Conservation (phyloP, 176 grass and related monocot genomes). For the Aegilops longissima region DNA sequence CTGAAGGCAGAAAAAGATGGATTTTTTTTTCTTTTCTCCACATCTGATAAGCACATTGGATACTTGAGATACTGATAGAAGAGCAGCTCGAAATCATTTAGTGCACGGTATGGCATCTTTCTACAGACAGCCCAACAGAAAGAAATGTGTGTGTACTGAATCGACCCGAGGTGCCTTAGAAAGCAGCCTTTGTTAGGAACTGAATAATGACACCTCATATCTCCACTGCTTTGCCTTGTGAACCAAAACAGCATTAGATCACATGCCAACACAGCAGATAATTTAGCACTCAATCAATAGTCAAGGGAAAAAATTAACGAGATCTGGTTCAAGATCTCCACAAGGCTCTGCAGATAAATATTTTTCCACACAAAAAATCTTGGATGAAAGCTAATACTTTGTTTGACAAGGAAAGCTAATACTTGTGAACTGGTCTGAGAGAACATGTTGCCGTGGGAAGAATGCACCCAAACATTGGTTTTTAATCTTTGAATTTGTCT, state of each 20-base stretch:
- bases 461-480: background rate
- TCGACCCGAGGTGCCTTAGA: slow-evolving; percentile 6
- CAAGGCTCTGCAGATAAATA: background rate
- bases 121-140: slow-evolving; percentile 36
- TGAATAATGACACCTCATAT: slow-evolving; percentile 19
- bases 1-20: slow-evolving; percentile 21
- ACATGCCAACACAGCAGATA: slow-evolving; percentile 22
- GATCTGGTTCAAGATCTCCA: background rate
- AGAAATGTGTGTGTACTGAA: slow-evolving; percentile 25
- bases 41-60: background rate
- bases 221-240: background rate
- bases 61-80: background rate
- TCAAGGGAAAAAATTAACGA: slow-evolving; percentile 15
- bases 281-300: slow-evolving; percentile 1
- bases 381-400: background rate
- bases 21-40: slow-evolving; percentile 17
- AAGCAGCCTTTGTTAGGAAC: slow-evolving; percentile 25
- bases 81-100: slow-evolving; percentile 20
- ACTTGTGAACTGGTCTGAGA: background rate
- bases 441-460: background rate
- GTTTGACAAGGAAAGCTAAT: background rate
- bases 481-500: background rate
- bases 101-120: background rate
- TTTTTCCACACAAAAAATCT: background rate
- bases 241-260: background rate